phyloP scores from a whole-genome alignment of 140 eudicot species.

The Flaveria floridana region DNA sequence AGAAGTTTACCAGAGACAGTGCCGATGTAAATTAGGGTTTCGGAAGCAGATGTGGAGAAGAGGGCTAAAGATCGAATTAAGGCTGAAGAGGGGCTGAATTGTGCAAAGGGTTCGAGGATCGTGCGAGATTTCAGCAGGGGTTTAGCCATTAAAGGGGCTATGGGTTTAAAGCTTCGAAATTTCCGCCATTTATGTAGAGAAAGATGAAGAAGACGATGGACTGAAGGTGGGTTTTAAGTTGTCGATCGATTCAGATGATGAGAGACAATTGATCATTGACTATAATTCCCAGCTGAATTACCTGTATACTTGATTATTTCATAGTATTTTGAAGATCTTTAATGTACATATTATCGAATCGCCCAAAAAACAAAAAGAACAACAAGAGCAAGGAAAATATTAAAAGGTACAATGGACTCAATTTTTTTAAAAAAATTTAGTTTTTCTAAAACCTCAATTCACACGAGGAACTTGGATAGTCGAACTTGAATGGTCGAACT shows the following conservation, averaged over 20 bases:
- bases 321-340: neutral
- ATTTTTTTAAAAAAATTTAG: no score
- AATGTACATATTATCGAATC: neutral
- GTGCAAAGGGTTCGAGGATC: slow-evolving; percentile 54
- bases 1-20: slow-evolving; percentile 61
- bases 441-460: no score
- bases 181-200: slow-evolving; percentile 43
- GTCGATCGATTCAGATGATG: slow-evolving; percentile 22
- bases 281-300: neutral
- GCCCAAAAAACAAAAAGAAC: neutral
- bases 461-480: no score
- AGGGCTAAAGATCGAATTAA: slow-evolving; percentile 59
- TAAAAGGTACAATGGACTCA: no score
- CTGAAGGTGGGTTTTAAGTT: slow-evolving; percentile 7
- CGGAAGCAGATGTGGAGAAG: slow-evolving; percentile 39
- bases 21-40: slow-evolving; percentile 72
- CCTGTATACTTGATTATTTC: neutral
- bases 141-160: slow-evolving; percentile 40
- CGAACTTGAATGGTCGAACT: no score
- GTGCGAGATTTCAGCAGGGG: slow-evolving; percentile 47
- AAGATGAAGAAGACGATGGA: slow-evolving; percentile 31
- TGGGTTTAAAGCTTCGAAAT: slow-evolving; percentile 41
- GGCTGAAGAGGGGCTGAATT: slow-evolving; percentile 43
- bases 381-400: no score
- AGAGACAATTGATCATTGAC: slow-evolving; percentile 24